A percentile compares a stretch with the other conserved stretches of the same genome.
phyloP scores from a whole-genome alignment of 2,329 filamentous ascomycete species.

The Epichloe elymi region DNA sequence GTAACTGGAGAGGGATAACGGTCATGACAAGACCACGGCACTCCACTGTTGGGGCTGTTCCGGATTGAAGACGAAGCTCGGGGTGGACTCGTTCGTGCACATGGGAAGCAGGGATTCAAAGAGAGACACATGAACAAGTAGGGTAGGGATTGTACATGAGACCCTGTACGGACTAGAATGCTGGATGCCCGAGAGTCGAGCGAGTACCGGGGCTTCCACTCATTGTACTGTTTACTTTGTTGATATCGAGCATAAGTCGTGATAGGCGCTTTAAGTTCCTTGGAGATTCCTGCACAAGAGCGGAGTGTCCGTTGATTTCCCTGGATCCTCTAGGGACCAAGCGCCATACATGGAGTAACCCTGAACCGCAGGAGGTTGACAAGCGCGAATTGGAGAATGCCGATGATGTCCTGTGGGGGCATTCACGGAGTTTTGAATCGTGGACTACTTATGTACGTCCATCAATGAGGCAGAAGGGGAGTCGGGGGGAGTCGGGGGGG shows the following conservation, averaged over 20 bases:
- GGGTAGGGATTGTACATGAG: neutral
- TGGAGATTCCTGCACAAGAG: neutral
- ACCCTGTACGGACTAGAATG: neutral
- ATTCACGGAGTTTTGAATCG: neutral
- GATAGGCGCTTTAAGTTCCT: slow-evolving; percentile 2
- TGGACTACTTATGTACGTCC: neutral
- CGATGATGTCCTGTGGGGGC: neutral
- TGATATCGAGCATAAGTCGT: neutral
- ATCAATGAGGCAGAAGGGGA: neutral
- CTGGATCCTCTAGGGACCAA: neutral
- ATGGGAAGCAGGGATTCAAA: slow-evolving; percentile 4
- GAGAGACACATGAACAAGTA: neutral
- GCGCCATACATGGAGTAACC: neutral
- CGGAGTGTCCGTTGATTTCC: neutral
- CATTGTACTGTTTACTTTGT: neutral
- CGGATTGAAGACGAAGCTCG: neutral
- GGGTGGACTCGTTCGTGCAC: neutral
- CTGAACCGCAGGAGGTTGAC: neutral
- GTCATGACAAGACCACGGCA: neutral
- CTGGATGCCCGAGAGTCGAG: neutral
- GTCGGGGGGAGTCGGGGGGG: neutral
- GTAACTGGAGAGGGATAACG: no score
- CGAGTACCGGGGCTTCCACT: neutral
- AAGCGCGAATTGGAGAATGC: neutral
- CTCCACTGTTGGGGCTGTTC: neutral